phyloP scores from a whole-genome alignment of 2,329 filamentous ascomycete species.

The Cladosporium velox region DNA sequence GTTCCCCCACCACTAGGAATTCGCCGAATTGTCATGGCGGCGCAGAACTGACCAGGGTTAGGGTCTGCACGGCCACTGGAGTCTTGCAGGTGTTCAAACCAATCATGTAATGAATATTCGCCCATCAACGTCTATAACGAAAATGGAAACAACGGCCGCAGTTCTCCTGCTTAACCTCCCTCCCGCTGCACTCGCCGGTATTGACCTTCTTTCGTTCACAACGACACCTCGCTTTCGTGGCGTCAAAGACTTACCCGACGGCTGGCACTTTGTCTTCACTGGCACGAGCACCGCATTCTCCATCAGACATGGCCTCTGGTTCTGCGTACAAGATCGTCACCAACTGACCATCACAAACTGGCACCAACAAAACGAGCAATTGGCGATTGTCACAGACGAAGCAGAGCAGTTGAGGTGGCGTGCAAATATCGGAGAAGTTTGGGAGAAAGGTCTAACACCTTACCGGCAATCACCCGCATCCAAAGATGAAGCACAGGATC shows the following conservation, averaged over 20 bases:
- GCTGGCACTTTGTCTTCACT: conserved; percentile 64
- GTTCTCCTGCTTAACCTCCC: conserved; percentile 49
- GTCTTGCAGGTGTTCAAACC: neutral
- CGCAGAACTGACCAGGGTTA: neutral
- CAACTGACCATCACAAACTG: conserved; percentile 60
- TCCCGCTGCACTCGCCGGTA: conserved; percentile 53
- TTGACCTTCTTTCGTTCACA: conserved; percentile 62
- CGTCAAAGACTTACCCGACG: conserved; percentile 59
- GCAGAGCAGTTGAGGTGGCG: conserved; percentile 52
- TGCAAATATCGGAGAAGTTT: conserved; percentile 58
- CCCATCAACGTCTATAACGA: neutral
- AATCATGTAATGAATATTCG: neutral
- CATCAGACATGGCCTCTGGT: conserved; percentile 64
- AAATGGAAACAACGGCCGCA: conserved; percentile 26
- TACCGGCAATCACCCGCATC: conserved; percentile 45
- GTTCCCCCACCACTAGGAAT: conserved; percentile 2
- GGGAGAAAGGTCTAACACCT: conserved; percentile 54
- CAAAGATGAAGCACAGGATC: conserved; percentile 41
- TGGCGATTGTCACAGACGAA: conserved; percentile 45
- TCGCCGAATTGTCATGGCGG: conserved; percentile 13
- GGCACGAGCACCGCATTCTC: conserved; percentile 60
- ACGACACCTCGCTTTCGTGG: conserved; percentile 63
- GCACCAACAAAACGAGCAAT: conserved; percentile 50
- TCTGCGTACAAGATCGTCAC: conserved; percentile 39
- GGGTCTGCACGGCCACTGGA: neutral